Evolutionary conservation across 1,284 basidiomycete genomes (phyloP).

Genomic region (Ustilago xerochloae): DNA sequence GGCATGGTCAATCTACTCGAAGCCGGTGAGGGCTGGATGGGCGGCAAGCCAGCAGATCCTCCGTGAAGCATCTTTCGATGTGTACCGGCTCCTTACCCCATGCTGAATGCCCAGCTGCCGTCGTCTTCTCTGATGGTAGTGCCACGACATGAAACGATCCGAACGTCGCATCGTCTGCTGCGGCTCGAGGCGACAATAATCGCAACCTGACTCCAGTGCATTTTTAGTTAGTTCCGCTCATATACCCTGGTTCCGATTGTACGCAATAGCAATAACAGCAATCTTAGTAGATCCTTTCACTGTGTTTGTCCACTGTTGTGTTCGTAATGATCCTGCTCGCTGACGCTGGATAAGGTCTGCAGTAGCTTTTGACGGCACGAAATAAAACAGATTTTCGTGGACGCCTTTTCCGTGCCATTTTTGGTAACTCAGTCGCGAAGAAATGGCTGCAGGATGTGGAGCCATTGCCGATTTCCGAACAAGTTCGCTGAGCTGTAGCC

Average conservation of each 20-base stretch:
- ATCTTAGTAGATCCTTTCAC: no score
- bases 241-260: neutral
- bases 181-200: no score
- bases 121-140: neutral
- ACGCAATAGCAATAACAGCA: neutral
- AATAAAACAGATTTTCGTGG: neutral
- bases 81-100: neutral
- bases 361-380: no score
- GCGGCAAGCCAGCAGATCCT: conserved; percentile 42
- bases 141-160: no score
- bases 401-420: neutral
- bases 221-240: neutral
- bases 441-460: neutral
- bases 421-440: no score
- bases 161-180: no score
- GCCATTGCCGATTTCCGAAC: neutral
- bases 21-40: conserved; percentile 62
- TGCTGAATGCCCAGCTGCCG: neutral
- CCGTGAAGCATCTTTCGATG: neutral
- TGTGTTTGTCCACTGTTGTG: no score
- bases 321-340: no score
- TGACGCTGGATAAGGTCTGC: no score
- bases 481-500: no score
- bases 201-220: no score
- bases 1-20: conserved; percentile 62